These are phyloP conservation scores for Dactylorhiza incarnata DNA, from an alignment of 106 monocot species.

Conservation along the genomic window DNA sequence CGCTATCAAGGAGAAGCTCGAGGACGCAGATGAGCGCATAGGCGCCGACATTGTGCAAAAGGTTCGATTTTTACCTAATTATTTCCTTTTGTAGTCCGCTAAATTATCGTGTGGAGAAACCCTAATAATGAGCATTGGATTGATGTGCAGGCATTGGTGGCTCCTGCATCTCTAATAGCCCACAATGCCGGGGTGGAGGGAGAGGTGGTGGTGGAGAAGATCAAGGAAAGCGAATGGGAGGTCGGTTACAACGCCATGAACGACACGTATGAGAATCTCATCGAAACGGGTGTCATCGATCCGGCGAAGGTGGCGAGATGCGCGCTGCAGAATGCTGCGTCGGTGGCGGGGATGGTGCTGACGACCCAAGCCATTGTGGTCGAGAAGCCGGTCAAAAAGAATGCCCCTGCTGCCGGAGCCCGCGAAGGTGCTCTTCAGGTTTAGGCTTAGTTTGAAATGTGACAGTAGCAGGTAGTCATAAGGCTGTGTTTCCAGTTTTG, in stretches of 20 bases:
- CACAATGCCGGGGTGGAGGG: slow-evolving; percentile 87
- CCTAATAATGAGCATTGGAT: background rate
- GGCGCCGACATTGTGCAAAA: slow-evolving; percentile 81
- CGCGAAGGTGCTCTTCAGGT: slow-evolving; percentile 1
- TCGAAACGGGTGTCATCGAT: slow-evolving; percentile 73
- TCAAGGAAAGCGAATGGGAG: slow-evolving; percentile 57
- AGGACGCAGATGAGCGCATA: slow-evolving; percentile 63
- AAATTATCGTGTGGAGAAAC: background rate
- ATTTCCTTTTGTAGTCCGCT: too few species aligned
- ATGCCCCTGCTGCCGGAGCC: slow-evolving; percentile 20
- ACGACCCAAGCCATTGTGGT: slow-evolving; percentile 87
- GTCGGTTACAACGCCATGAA: slow-evolving; percentile 83
- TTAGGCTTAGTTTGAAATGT: background rate
- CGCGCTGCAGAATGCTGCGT: slow-evolving; percentile 73
- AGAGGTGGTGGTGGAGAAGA: slow-evolving; percentile 87
- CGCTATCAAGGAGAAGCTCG: slow-evolving; percentile 65
- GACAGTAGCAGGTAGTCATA: background rate
- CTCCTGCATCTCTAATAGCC: slow-evolving; percentile 74
- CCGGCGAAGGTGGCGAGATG: slow-evolving; percentile 82
- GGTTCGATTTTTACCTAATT: slow-evolving; percentile 16
- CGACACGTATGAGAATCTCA: slow-evolving; percentile 73
- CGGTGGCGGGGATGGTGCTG: slow-evolving; percentile 76
- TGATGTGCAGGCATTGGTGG: slow-evolving; percentile 45
- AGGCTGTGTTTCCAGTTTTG: background rate
- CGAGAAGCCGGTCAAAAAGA: slow-evolving; percentile 60